These are phyloP conservation scores for Collybia nuda DNA, from an alignment of 768 basidiomycete species.

Conservation along the genomic window DNA sequence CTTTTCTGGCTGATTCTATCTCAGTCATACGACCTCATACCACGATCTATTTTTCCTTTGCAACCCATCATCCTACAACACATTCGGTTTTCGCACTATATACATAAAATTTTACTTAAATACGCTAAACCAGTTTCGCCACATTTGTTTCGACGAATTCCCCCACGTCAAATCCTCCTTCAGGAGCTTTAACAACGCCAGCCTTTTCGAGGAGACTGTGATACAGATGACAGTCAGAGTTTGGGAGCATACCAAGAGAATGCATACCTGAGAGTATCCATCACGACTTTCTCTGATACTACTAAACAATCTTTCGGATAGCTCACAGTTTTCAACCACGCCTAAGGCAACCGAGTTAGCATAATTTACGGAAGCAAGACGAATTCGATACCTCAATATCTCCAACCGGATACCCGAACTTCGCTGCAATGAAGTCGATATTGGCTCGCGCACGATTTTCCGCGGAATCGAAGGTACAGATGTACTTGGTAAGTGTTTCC, in stretches of 20 bases:
- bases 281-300: slow-evolving; percentile 65
- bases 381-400: slow-evolving; percentile 65
- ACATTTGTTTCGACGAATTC: slow-evolving; percentile 60
- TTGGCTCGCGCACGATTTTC: slow-evolving; percentile 57
- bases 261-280: slow-evolving; percentile 67
- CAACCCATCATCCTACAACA: background rate
- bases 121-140: slow-evolving; percentile 36
- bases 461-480: slow-evolving; percentile 61
- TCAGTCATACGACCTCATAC: background rate
- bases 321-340: slow-evolving; percentile 79
- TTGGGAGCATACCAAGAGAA: background rate
- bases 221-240: background rate
- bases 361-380: background rate
- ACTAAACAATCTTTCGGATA: slow-evolving; percentile 68
- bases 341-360: slow-evolving; percentile 35
- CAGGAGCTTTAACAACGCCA: slow-evolving; percentile 63
- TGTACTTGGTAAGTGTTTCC: slow-evolving; percentile 57
- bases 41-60: background rate
- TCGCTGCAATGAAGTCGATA: slow-evolving; percentile 72
- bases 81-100: background rate
- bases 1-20: no score
- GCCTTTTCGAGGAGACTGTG: slow-evolving; percentile 72
- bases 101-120: background rate
- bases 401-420: slow-evolving; percentile 78
- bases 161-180: slow-evolving; percentile 52